Conservation (phyloP, 768 basidiomycete genomes). For the Stropharia rugosoannulata region DNA sequence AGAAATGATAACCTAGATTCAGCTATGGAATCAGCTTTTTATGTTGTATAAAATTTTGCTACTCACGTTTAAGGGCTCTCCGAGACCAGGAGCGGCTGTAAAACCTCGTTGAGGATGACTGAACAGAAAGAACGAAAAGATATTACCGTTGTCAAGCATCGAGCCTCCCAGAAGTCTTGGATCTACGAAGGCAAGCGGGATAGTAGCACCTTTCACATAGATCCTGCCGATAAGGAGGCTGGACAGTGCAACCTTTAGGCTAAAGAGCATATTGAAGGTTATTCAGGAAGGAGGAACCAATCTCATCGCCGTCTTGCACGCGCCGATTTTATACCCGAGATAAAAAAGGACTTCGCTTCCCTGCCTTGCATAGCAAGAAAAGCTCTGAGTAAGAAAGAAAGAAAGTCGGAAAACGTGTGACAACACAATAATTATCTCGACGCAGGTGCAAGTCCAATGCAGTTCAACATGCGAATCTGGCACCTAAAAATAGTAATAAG, state of each 20-base stretch:
- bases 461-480: constrained; percentile 1
- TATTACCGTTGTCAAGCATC: constrained; percentile 58
- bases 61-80: constrained; percentile 48
- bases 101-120: background rate
- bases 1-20: constrained; percentile 58
- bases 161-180: constrained; percentile 54
- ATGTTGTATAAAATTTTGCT: constrained; percentile 54
- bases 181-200: constrained; percentile 35
- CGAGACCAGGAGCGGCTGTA: constrained; percentile 36
- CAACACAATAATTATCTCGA: background rate
- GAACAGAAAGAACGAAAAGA: background rate
- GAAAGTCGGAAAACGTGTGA: constrained; percentile 2
- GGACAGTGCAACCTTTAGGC: constrained; percentile 7
- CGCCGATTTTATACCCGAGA: background rate
- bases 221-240: background rate
- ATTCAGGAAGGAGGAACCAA: background rate
- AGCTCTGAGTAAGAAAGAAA: background rate
- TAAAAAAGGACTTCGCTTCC: background rate
- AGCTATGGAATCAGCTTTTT: constrained; percentile 24
- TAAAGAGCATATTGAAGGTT: constrained; percentile 8
- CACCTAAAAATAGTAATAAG: background rate
- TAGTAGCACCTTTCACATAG: background rate
- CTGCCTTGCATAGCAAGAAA: background rate
- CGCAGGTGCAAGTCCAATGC: background rate
- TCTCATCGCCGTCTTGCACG: background rate